Conservation (phyloP, 768 basidiomycete species). For the Lanmaoa pseudosensibilis region DNA sequence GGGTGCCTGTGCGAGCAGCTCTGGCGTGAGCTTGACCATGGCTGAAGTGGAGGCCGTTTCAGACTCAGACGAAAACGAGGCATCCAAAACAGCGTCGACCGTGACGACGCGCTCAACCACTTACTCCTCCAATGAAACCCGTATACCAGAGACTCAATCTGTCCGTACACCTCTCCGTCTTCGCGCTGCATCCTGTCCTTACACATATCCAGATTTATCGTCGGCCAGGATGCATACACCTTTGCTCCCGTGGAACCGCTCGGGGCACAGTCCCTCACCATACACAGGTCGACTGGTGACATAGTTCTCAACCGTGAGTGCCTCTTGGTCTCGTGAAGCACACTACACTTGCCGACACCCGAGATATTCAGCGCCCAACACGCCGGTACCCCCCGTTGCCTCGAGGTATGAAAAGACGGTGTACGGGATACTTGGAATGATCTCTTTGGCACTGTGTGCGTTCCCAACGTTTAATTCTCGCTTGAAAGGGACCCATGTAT, state of each 20-base stretch:
- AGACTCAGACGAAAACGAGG: conserved; percentile 36
- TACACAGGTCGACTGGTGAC: conserved; percentile 74
- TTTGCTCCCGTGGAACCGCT: conserved; percentile 67
- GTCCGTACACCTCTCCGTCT: conserved; percentile 40
- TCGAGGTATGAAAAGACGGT: conserved; percentile 63
- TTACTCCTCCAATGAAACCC: conserved; percentile 52
- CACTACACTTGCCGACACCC: background rate
- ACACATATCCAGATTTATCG: conserved; percentile 50
- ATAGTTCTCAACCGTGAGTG: conserved; percentile 66
- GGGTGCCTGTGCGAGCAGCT: conserved; percentile 80
- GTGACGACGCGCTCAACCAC: conserved; percentile 16
- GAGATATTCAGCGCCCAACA: conserved; percentile 48
- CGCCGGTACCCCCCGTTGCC: conserved; percentile 51
- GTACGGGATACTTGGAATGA: conserved; percentile 75
- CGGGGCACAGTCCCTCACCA: conserved; percentile 65
- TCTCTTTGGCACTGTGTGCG: conserved; percentile 75
- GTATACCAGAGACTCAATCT: conserved; percentile 73
- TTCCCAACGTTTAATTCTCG: conserved; percentile 10
- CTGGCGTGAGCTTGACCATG: conserved; percentile 90
- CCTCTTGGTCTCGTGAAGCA: background rate
- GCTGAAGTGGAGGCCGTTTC: conserved; percentile 31
- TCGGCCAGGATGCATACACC: conserved; percentile 73
- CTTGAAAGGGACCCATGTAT: background rate
- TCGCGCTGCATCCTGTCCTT: background rate
- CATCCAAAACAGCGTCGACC: background rate